Evolutionary conservation across 805 yeast genomes (phyloP).

Genomic region (Lipomyces mesembrius): DNA sequence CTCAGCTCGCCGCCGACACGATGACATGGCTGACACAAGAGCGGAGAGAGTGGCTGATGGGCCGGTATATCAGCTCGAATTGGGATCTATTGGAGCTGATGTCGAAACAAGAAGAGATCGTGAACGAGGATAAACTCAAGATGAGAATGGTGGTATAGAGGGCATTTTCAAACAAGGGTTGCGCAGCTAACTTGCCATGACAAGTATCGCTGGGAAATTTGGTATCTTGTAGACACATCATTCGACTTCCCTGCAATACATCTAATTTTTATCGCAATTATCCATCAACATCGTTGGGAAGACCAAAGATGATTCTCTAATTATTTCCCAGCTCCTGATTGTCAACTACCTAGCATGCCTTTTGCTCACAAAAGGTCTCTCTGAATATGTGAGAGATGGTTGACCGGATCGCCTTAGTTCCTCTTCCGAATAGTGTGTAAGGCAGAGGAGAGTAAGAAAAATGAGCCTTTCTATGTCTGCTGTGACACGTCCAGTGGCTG

Average conservation of each 20-base stretch:
- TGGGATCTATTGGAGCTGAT: constrained; percentile 8
- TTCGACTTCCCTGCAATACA: background rate
- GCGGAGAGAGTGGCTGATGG: constrained; percentile 9
- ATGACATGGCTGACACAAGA: constrained; percentile 1
- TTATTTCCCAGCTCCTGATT: no score
- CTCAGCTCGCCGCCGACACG: constrained; percentile 10
- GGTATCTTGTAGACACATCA: constrained; percentile 8
- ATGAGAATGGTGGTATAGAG: constrained; percentile 8
- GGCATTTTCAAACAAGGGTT: background rate
- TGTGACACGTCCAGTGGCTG: constrained; percentile 1
- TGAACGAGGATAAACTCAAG: constrained; percentile 2
- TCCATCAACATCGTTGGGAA: background rate
- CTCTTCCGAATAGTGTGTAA: no score
- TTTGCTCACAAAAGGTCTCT: no score
- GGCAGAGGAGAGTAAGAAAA: background rate
- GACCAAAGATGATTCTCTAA: no score
- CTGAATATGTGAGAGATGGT: no score
- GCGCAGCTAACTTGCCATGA: constrained; percentile 2
- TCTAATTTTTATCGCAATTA: background rate
- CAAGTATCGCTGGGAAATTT: background rate
- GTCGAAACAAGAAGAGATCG: constrained; percentile 11
- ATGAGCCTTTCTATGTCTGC: constrained; percentile 5
- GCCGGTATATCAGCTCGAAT: constrained; percentile 10
- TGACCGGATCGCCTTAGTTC: no score
- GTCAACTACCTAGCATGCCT: no score